Evolutionary conservation across 129 eudicot species (phyloP).

Genomic region (Arctium minus): DNA sequence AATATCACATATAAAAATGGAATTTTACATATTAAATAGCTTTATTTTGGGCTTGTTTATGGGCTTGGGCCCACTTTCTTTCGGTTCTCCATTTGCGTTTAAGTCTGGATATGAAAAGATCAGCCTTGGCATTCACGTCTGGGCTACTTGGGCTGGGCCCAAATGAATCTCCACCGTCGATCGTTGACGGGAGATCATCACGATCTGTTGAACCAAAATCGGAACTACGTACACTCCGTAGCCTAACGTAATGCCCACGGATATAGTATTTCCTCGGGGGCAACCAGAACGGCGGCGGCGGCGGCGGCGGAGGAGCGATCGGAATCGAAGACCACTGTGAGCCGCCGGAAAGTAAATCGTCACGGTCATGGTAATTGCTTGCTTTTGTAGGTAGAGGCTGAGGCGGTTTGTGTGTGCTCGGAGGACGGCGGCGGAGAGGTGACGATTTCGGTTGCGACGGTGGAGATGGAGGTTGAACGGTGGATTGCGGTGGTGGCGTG

Average conservation of each 20-base stretch:
- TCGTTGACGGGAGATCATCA: constrained; percentile 32
- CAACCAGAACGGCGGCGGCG: constrained; percentile 50
- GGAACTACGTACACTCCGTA: constrained; percentile 40
- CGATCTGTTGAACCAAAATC: constrained; percentile 49
- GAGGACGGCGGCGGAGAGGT: constrained; percentile 5
- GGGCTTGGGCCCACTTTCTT: background rate
- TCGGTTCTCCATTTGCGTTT: constrained; percentile 17
- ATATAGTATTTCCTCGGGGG: constrained; percentile 29
- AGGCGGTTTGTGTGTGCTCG: constrained; percentile 42
- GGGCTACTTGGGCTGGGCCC: constrained; percentile 14
- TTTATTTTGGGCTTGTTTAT: background rate
- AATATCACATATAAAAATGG: background rate
- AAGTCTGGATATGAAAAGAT: constrained; percentile 5
- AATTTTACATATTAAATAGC: background rate
- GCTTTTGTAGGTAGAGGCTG: constrained; percentile 41
- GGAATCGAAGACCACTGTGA: constrained; percentile 25
- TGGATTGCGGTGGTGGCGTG: constrained; percentile 35
- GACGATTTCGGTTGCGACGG: constrained; percentile 24
- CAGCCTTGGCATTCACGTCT: constrained; percentile 18
- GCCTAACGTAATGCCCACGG: constrained; percentile 36
- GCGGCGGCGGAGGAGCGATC: constrained; percentile 42
- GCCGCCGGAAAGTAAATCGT: constrained; percentile 16
- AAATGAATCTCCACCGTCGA: constrained; percentile 8
- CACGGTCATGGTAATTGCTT: constrained; percentile 18
- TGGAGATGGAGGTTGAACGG: too few relatives aligned